These are phyloP conservation scores for Chenopodium quinoa DNA, from an alignment of 148 eudicot genomes.

Conservation along the genomic window DNA sequence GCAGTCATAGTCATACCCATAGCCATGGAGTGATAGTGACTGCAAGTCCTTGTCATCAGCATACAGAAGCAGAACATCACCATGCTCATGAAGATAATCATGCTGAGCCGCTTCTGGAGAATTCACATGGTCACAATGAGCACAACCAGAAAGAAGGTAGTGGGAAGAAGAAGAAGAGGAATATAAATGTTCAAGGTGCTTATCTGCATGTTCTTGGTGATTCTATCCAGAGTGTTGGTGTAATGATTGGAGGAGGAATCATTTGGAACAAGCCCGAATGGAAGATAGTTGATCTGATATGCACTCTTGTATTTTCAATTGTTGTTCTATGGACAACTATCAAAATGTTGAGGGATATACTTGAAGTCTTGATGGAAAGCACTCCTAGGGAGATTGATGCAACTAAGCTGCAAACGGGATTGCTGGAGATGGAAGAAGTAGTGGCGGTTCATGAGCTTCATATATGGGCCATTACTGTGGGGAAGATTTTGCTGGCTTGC, in stretches of 20 bases:
- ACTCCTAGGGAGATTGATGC: constrained; percentile 95
- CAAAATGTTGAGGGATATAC: constrained; percentile 71
- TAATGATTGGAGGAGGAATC: constrained; percentile 90
- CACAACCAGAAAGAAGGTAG: constrained; percentile 14
- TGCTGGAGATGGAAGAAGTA: constrained; percentile 80
- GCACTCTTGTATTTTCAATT: constrained; percentile 80
- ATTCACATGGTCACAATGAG: constrained; percentile 15
- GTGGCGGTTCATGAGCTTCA: constrained; percentile 87
- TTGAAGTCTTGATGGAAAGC: constrained; percentile 94
- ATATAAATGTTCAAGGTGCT: constrained; percentile 86
- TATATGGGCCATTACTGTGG: constrained; percentile 95
- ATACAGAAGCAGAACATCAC: constrained; percentile 36
- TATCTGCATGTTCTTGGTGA: constrained; percentile 95
- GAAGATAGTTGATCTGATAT: constrained; percentile 86
- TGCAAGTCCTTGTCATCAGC: constrained; percentile 29
- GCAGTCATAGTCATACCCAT: constrained; percentile 31
- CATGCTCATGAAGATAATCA: constrained; percentile 41
- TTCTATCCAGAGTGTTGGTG: constrained; percentile 89
- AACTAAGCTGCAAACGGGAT: constrained; percentile 64
- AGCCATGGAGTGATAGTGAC: constrained; percentile 49
- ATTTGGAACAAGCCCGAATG: constrained; percentile 92
- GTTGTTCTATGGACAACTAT: constrained; percentile 75
- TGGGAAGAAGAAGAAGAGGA: constrained; percentile 53
- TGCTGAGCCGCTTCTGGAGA: constrained; percentile 45
- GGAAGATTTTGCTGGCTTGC: constrained; percentile 82